Evolutionary conservation across 2,329 filamentous ascomycete genomes (phyloP), one percentile per base, ranked within the genome.

Genomic region (Sporothrix humicola): DNA sequence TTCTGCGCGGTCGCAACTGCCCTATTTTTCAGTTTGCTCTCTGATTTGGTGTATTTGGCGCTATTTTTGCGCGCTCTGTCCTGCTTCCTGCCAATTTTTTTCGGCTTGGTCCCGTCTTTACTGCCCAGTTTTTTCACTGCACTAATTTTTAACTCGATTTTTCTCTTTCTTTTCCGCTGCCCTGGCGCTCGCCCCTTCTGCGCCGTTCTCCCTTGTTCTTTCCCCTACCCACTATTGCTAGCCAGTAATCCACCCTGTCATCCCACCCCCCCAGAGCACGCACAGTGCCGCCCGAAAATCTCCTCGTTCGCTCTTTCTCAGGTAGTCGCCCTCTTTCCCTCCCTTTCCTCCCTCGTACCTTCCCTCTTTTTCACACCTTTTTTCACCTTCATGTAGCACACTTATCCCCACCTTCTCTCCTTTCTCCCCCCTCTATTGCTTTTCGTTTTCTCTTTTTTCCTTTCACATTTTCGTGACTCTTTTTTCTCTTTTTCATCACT

Each of bases 381-480:
- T 23, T 52, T 31, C 59, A 63, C 59, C 59, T 63, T 63, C 37
- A 63, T 12, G 42, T 26, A 37, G 9, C 66, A 52, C 68, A 37
- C 48, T 7, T 26, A 20, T 69, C 56, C 58, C 56, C 72, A 54
- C 65, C 50, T 46, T 63, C 44, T n/a, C 15, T 54, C 52, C 59
- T 69, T 72, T 69, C 70, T 65, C n/a, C 56, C 20, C 71, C 71
- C 68, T 70, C 66, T 66, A 50, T 63, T 69, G 37, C 50, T 50
- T 58, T 76, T 61, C 71, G 69, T 66, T 59, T 63, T 56, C 70
- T 65, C 31, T 71, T 70, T 71, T 71, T 50, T 48, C 54, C 54
- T 42, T 52, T 58, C 69, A 65, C 61, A 48, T 46, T 65, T 65
- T 44, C n/a, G 61, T 65, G 61, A 65, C 23, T 58, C 58, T 72